phyloP scores from a whole-genome alignment of 768 basidiomycete species.

The Pulveroboletus frians region DNA sequence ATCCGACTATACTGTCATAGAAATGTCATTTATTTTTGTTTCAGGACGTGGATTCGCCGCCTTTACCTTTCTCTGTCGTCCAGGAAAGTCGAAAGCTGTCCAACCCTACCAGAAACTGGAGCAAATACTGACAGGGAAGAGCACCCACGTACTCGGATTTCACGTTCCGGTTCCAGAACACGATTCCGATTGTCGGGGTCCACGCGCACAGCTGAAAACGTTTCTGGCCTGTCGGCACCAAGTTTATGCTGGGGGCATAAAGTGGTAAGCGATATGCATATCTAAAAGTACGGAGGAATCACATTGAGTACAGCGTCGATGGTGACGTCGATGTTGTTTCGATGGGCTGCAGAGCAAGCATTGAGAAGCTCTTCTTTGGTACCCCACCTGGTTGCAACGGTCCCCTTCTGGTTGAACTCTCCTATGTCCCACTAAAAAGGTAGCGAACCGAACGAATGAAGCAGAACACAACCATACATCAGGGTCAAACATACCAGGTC shows the following conservation, averaged over 20 bases:
- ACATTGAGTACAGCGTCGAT: constrained; percentile 92
- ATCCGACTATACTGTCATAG: constrained; percentile 58
- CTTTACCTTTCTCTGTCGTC: constrained; percentile 62
- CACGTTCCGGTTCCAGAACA: constrained; percentile 49
- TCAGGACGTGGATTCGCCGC: constrained; percentile 8
- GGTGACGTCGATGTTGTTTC: constrained; percentile 66
- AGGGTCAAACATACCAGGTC: constrained; percentile 54
- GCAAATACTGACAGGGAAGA: neutral
- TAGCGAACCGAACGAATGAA: neutral
- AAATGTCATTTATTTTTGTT: neutral
- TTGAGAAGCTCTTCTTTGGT: constrained; percentile 71
- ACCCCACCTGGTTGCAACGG: constrained; percentile 78
- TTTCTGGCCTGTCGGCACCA: constrained; percentile 75
- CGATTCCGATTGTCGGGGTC: constrained; percentile 63
- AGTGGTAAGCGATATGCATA: constrained; percentile 6
- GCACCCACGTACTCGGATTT: constrained; percentile 55
- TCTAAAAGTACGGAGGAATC: constrained; percentile 13
- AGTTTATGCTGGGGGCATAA: constrained; percentile 59
- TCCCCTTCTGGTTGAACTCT: constrained; percentile 76
- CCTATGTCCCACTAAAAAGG: constrained; percentile 74
- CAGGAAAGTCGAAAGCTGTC: constrained; percentile 85
- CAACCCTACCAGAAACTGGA: constrained; percentile 49
- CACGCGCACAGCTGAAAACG: constrained; percentile 64
- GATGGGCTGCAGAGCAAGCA: constrained; percentile 64
- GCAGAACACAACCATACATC: neutral